Evolutionary conservation across 352 stramenopile species (phyloP).

Genomic region (Globisporangium camurandrum): DNA sequence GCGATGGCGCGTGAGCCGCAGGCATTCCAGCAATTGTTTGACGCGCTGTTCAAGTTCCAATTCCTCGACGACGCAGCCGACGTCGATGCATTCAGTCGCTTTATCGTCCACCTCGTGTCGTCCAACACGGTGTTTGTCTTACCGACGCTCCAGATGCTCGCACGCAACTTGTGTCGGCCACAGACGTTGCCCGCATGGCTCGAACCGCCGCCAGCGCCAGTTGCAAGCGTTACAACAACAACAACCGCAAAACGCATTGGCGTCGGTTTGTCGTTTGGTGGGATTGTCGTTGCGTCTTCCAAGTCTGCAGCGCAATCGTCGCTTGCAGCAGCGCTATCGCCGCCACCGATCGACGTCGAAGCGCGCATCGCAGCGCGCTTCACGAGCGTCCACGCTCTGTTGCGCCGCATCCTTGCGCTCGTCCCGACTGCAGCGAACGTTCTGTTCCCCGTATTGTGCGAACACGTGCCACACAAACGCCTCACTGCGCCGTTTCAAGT

Average conservation of each 20-base stretch:
- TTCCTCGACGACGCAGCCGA: slow-evolving; percentile 45
- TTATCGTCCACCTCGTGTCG: slow-evolving; percentile 75
- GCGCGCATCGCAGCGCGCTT: slow-evolving; percentile 48
- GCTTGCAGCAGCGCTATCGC: slow-evolving; percentile 1
- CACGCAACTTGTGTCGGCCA: slow-evolving; percentile 59
- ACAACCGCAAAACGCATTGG: slow-evolving; percentile 18
- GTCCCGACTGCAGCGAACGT: slow-evolving; percentile 72
- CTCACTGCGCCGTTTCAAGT: slow-evolving; percentile 59
- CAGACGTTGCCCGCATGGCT: slow-evolving; percentile 36
- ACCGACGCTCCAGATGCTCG: slow-evolving; percentile 76
- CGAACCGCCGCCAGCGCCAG: slow-evolving; percentile 7
- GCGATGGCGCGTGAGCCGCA: slow-evolving; percentile 59
- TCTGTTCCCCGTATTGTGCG: slow-evolving; percentile 65
- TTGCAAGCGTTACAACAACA: not conserved
- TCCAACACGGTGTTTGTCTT: slow-evolving; percentile 80
- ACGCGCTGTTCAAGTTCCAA: slow-evolving; percentile 81
- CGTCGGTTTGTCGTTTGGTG: slow-evolving; percentile 39
- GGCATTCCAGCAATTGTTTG: slow-evolving; percentile 60
- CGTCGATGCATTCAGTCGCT: slow-evolving; percentile 59
- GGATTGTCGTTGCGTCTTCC: too few relatives aligned
- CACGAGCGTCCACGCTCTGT: slow-evolving; percentile 47
- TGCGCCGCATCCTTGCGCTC: slow-evolving; percentile 58
- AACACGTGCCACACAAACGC: slow-evolving; percentile 81
- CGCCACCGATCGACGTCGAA: slow-evolving; percentile 27
- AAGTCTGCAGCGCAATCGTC: not conserved